Evolutionary conservation across 2,329 filamentous ascomycete species (phyloP).

Genomic region (Bipolaris victoriae): DNA sequence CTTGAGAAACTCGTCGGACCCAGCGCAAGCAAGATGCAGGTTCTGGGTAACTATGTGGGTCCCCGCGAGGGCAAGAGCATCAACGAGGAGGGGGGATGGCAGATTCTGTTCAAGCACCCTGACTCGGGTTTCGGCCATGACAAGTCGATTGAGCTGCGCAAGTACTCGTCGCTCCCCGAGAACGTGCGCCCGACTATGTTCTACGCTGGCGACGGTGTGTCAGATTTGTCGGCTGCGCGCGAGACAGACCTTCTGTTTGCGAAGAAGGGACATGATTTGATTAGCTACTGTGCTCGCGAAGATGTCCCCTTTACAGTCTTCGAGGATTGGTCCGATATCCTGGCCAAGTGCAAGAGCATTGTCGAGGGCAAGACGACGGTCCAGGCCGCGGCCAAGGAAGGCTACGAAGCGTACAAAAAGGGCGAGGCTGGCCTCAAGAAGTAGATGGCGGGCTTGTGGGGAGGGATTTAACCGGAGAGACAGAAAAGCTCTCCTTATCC

Average conservation of each 20-base stretch:
- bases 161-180: constrained; percentile 76
- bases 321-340: constrained; percentile 80
- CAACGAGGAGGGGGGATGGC: constrained; percentile 83
- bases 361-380: constrained; percentile 72
- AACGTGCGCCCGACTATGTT: constrained; percentile 79
- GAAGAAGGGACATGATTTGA: constrained; percentile 87
- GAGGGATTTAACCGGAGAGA: neutral
- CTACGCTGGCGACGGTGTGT: constrained; percentile 72
- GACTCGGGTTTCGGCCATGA: constrained; percentile 94
- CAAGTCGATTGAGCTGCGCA: constrained; percentile 89
- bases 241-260: constrained; percentile 95
- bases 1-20: constrained; percentile 82
- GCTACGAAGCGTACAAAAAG: constrained; percentile 55
- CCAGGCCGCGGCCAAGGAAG: constrained; percentile 69
- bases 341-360: constrained; percentile 77
- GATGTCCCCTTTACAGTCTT: constrained; percentile 88
- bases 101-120: constrained; percentile 81
- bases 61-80: constrained; percentile 75
- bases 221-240: constrained; percentile 69
- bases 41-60: constrained; percentile 84
- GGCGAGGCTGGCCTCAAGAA: constrained; percentile 49
- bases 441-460: constrained; percentile 14
- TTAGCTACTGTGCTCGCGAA: constrained; percentile 83
- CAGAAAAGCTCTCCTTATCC: neutral
- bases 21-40: constrained; percentile 78